These are phyloP conservation scores for Excoecaria agallocha DNA, from an alignment of 345 rosid genomes.

Conservation along the genomic window DNA sequence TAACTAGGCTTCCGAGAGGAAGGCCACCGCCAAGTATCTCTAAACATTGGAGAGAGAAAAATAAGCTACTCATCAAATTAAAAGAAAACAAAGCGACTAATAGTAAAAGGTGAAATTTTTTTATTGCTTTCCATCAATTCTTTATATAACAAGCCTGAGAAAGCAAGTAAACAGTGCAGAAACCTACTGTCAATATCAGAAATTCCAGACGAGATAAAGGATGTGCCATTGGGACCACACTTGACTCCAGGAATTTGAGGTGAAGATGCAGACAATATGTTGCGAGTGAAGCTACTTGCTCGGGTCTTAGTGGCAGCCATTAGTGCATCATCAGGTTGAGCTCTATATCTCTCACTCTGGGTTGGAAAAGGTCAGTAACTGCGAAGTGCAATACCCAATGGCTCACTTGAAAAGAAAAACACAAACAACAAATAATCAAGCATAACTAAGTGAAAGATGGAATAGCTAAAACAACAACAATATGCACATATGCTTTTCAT, in stretches of 20 bases:
- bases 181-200: slow-evolving; percentile 83
- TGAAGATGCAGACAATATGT: slow-evolving; percentile 37
- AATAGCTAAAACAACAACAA: background rate
- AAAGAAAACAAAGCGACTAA: background rate
- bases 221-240: slow-evolving; percentile 78
- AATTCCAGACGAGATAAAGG: slow-evolving; percentile 70
- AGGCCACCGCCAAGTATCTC: slow-evolving; percentile 87
- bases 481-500: background rate
- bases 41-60: slow-evolving; percentile 21
- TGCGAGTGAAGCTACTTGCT: slow-evolving; percentile 79
- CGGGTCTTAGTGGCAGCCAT: slow-evolving; percentile 72
- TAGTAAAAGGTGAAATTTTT: background rate
- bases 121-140: background rate
- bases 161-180: background rate
- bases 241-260: slow-evolving; percentile 65
- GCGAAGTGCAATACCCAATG: background rate
- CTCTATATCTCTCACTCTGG: background rate
- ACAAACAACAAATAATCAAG: background rate
- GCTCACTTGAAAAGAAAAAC: background rate
- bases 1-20: slow-evolving; percentile 75
- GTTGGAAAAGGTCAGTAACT: background rate
- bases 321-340: background rate
- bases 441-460: background rate
- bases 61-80: slow-evolving; percentile 2
- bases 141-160: background rate